Evolutionary conservation across 768 basidiomycete genomes (phyloP).

Genomic region (Macrolepiota dolichaula): DNA sequence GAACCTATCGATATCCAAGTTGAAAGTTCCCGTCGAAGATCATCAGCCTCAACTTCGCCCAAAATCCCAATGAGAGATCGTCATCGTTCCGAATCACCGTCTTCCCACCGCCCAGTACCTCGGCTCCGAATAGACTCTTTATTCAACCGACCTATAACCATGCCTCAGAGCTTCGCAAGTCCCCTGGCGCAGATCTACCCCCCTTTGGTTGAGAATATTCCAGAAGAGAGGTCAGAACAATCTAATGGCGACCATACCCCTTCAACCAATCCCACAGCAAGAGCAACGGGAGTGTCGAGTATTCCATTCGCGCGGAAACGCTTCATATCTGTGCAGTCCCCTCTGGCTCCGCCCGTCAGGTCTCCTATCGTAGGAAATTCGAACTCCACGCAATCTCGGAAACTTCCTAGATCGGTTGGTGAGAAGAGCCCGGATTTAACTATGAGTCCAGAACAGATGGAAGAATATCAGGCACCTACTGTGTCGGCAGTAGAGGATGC

Average conservation of each 20-base stretch:
- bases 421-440: conserved; percentile 10
- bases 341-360: background rate
- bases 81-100: conserved; percentile 7
- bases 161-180: conserved; percentile 37
- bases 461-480: conserved; percentile 11
- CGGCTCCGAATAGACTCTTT: conserved; percentile 44
- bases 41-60: background rate
- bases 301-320: background rate
- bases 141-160: conserved; percentile 30
- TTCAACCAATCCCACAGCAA: background rate
- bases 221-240: background rate
- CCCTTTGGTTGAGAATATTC: conserved; percentile 50
- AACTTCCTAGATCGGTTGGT: background rate
- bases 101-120: conserved; percentile 21
- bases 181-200: conserved; percentile 77
- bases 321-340: conserved; percentile 26
- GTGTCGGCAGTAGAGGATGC: background rate
- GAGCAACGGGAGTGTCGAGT: background rate
- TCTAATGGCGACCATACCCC: background rate
- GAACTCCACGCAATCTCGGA: background rate
- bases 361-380: background rate
- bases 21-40: conserved; percentile 12
- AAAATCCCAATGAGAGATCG: background rate
- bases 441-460: conserved; percentile 12
- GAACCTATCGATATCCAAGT: conserved; percentile 15